A percentile compares a stretch with the other conserved stretches of the same genome.
Evolutionary conservation across 2,329 filamentous ascomycete species (phyloP).

Genomic region (Rhynchosporium secalis): DNA sequence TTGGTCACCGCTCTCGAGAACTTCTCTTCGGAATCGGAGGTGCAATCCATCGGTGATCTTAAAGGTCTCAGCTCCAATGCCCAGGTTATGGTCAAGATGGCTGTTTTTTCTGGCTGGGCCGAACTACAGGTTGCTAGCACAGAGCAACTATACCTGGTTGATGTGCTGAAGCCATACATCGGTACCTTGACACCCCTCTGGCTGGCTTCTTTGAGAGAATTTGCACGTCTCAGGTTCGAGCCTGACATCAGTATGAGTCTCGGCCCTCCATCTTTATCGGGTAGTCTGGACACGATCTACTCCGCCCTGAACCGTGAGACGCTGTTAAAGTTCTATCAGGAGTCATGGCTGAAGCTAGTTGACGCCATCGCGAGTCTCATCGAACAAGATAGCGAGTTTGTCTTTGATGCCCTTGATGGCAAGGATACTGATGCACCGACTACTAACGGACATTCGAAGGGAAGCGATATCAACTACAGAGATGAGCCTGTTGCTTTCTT

Average conservation of each 20-base stretch:
- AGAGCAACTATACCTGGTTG: slow-evolving; percentile 84
- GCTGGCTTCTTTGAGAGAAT: slow-evolving; percentile 90
- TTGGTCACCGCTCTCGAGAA: slow-evolving; percentile 89
- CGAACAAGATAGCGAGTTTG: slow-evolving; percentile 95
- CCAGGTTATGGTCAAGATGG: slow-evolving; percentile 97
- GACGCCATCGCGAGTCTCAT: slow-evolving; percentile 97
- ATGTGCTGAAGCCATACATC: slow-evolving; percentile 88
- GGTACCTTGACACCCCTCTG: slow-evolving; percentile 88
- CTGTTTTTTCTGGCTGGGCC: slow-evolving; percentile 95
- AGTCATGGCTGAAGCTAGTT: slow-evolving; percentile 93
- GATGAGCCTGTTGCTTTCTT: slow-evolving; percentile 98
- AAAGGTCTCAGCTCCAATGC: slow-evolving; percentile 93
- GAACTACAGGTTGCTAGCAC: slow-evolving; percentile 93
- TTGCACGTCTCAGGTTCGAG: slow-evolving; percentile 89
- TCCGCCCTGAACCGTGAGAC: slow-evolving; percentile 93
- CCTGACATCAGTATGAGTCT: slow-evolving; percentile 93
- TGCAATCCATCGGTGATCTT: slow-evolving; percentile 86
- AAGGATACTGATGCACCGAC: slow-evolving; percentile 56
- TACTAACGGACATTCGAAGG: slow-evolving; percentile 54
- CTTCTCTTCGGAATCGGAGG: slow-evolving; percentile 79
- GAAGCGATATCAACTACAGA: slow-evolving; percentile 89
- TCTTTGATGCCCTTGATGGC: slow-evolving; percentile 93
- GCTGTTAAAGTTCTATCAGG: slow-evolving; percentile 91
- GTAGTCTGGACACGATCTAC: slow-evolving; percentile 90
- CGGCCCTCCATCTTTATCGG: slow-evolving; percentile 76